These are phyloP conservation scores for Colletotrichum cordylinicola DNA, from an alignment of 2,329 filamentous ascomycete species.

Conservation along the genomic window DNA sequence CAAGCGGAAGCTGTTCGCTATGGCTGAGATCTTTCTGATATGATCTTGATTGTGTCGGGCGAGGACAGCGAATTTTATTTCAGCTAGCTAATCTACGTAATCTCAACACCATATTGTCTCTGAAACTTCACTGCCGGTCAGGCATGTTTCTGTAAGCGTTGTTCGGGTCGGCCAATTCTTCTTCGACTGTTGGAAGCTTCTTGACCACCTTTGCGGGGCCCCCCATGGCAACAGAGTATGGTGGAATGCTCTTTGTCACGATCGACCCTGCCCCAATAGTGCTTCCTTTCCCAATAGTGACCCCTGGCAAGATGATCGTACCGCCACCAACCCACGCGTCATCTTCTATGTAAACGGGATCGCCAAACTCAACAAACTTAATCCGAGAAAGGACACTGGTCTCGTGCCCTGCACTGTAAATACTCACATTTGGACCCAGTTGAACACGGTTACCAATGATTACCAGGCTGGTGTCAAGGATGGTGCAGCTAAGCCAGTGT, in stretches of 20 bases:
- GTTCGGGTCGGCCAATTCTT: conserved; percentile 29
- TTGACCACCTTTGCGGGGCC: conserved; percentile 38
- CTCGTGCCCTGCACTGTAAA: conserved; percentile 59
- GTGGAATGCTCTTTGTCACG: conserved; percentile 41
- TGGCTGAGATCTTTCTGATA: not conserved
- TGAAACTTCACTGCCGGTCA: conserved; percentile 10
- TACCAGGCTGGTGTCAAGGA: conserved; percentile 57
- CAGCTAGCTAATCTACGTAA: not conserved
- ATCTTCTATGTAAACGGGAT: conserved; percentile 51
- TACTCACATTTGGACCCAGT: conserved; percentile 56
- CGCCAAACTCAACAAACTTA: conserved; percentile 54
- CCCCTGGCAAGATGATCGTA: conserved; percentile 45
- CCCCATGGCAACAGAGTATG: conserved; percentile 40
- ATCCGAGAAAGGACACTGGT: conserved; percentile 51
- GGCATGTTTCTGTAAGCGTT: conserved; percentile 31
- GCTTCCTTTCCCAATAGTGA: conserved; percentile 43
- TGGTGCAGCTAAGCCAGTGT: conserved; percentile 35
- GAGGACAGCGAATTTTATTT: no score
- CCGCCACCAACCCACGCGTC: conserved; percentile 54
- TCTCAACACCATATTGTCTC: not conserved
- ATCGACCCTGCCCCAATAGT: conserved; percentile 45
- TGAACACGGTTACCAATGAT: conserved; percentile 57
- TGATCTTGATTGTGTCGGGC: not conserved
- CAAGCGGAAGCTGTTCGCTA: conserved; percentile 19
- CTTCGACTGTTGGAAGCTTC: conserved; percentile 20